Evolutionary conservation across 805 yeast genomes (phyloP).

Genomic region (Lipomyces yamadae): DNA sequence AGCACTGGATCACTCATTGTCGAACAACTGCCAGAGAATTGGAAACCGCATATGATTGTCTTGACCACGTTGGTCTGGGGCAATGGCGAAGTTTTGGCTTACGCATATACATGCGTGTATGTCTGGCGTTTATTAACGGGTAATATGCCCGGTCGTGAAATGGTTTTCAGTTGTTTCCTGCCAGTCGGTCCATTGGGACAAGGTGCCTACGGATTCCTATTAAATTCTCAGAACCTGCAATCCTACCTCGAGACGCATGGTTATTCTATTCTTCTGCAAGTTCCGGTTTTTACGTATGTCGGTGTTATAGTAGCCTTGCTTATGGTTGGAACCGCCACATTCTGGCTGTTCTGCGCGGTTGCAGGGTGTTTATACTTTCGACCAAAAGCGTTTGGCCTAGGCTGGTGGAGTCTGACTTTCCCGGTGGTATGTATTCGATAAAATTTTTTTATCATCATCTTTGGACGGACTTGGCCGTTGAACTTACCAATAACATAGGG

Average conservation of each 20-base stretch:
- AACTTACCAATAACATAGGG: conserved; percentile 50
- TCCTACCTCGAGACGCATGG: conserved; percentile 36
- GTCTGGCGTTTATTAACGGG: conserved; percentile 64
- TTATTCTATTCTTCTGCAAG: conserved; percentile 41
- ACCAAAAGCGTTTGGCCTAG: conserved; percentile 51
- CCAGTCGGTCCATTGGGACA: conserved; percentile 89
- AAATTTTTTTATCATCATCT: too few relatives aligned
- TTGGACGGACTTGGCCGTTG: not conserved
- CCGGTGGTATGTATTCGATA: conserved; percentile 56
- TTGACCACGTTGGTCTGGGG: conserved; percentile 67
- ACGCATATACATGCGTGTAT: conserved; percentile 60
- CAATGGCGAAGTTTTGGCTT: conserved; percentile 67
- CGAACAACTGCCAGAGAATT: conserved; percentile 51
- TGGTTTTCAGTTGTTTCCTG: conserved; percentile 64
- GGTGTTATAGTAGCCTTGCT: conserved; percentile 53
- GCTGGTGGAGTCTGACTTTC: conserved; percentile 87
- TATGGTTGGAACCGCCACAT: conserved; percentile 61
- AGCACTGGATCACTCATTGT: conserved; percentile 68
- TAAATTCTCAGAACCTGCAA: conserved; percentile 55
- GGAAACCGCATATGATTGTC: conserved; percentile 58
- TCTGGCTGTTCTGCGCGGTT: conserved; percentile 56
- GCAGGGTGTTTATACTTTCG: conserved; percentile 47
- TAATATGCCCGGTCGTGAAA: conserved; percentile 53
- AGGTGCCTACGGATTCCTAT: conserved; percentile 70
- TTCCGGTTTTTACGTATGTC: conserved; percentile 43